phyloP scores from a whole-genome alignment of 78 protist species.

The Cavenderia fasciculata region DNA sequence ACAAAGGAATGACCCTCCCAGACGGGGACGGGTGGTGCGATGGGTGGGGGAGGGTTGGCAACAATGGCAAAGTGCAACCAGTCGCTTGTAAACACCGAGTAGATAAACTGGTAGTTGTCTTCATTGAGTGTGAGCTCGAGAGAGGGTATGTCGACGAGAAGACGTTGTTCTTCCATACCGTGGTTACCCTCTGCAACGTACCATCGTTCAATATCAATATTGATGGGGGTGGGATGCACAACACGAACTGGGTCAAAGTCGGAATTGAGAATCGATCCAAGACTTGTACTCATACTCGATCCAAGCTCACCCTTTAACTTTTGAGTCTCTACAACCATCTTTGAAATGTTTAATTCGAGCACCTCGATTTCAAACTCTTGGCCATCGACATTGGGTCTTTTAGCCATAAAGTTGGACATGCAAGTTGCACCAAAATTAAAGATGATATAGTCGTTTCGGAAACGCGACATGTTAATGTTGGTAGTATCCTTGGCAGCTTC shows the following conservation, averaged over 20 bases:
- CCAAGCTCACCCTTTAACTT: too few species aligned
- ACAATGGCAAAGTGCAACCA: slow-evolving; percentile 34
- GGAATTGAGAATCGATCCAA: too few species aligned
- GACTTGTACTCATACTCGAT: too few species aligned
- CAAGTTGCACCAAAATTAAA: slow-evolving; percentile 32
- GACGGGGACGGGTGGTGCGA: slow-evolving; percentile 24
- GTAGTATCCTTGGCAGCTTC: slow-evolving; percentile 11
- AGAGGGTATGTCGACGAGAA: not conserved
- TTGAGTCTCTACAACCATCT: too few species aligned
- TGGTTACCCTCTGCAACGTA: not conserved
- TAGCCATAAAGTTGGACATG: slow-evolving; percentile 31
- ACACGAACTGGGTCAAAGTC: too few species aligned
- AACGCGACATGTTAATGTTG: too few species aligned
- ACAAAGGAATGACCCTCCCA: not conserved
- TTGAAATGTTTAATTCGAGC: not conserved
- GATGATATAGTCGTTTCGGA: slow-evolving; percentile 17
- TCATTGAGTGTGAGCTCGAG: slow-evolving; percentile 16
- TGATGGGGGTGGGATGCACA: slow-evolving; percentile 5
- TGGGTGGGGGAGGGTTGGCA: slow-evolving; percentile 19
- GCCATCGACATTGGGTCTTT: not conserved
- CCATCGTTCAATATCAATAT: slow-evolving; percentile 41
- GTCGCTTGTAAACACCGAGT: slow-evolving; percentile 41
- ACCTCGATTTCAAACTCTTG: slow-evolving; percentile 28
- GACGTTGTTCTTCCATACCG: slow-evolving; percentile 19
- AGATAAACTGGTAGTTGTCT: slow-evolving; percentile 46